Percentiles rank a stretch among this genome's conserved stretches.
Evolutionary conservation across 2,329 filamentous ascomycete species (phyloP).

Genomic region (Cladosporium cucumerinum): DNA sequence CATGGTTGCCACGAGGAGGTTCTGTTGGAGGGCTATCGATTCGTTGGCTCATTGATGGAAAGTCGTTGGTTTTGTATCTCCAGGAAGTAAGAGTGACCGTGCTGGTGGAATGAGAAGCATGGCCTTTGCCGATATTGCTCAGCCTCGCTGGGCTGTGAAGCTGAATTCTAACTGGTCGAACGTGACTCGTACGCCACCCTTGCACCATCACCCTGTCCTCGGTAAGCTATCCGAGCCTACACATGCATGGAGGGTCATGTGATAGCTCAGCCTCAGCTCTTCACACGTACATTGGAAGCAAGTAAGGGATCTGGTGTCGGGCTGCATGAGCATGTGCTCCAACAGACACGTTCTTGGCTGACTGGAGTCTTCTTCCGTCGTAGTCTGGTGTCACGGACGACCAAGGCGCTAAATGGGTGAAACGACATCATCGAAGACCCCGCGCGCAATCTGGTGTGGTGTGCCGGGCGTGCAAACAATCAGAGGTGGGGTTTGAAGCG

Average conservation of each 20-base stretch:
- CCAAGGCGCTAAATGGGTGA: not conserved
- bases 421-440: constrained; percentile 1
- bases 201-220: not conserved
- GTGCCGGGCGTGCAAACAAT: no score
- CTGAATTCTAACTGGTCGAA: not conserved
- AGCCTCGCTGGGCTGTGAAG: not conserved
- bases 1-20: not conserved
- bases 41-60: not conserved
- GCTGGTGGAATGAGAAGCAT: not conserved
- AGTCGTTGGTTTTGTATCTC: not conserved
- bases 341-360: not conserved
- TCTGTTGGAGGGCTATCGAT: not conserved
- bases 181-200: not conserved
- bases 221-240: not conserved
- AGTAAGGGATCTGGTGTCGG: not conserved
- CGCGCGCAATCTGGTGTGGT: not conserved
- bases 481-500: not conserved
- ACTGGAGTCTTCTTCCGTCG: not conserved
- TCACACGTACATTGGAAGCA: not conserved
- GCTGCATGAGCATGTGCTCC: not conserved
- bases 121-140: not conserved
- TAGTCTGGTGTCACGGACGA: not conserved
- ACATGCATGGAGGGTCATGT: not conserved
- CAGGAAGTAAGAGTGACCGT: not conserved
- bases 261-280: not conserved